Evolutionary conservation across 2,329 filamentous ascomycete genomes (phyloP), one percentile per base, ranked within the genome.

Genomic region (Cladophialophora psammophila): DNA sequence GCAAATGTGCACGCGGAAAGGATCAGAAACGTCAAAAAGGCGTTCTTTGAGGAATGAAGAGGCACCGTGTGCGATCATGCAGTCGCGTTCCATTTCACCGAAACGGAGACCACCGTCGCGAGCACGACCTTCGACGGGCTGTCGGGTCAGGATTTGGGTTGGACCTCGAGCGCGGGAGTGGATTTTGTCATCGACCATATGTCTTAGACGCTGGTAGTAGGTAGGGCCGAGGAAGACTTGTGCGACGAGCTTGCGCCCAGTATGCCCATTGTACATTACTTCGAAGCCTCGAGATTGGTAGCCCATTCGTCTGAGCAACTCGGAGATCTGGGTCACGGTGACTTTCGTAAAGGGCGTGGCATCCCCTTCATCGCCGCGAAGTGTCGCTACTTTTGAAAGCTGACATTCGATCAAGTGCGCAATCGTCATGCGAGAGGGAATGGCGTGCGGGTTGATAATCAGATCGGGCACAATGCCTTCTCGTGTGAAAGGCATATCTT

Each of bases 121-220:
- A 3, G 95, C 95, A 88, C 96, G 92, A 91, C 95, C 95, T 82
- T 99, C 95, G 13, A 99, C 95, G 18, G 95, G 95, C 80, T 99
- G 95, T 65, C 96, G 87, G 2, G 95, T 99, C 82, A 99, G 88
- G 76, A 99, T 99, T 81, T 99, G 95, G 26, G 97, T 92, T 0
- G 95, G 95, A 40, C 96, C 95, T 78, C 95, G 91, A 13, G 96
- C 95, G 81, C 96, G 91, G n/a, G 95, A 96, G 82, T 99, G 95
- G 75, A 99, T 99, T 87, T 99, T 99, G 85, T 99, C 95, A 79
- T 99, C 95, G 74, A 99, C 96, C 96, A 99, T 99, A 82, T 99
- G 96, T 71, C 95, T 91, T 68, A 99, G 87, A 80, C 96, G 93
- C 82, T 99, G 95, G 82, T 99, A 99, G 84, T 99, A 99, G 0